Evolutionary conservation across 2,329 filamentous ascomycete species (phyloP), one percentile per base, ranked within the genome.

Genomic region (Fusarium sp.): DNA sequence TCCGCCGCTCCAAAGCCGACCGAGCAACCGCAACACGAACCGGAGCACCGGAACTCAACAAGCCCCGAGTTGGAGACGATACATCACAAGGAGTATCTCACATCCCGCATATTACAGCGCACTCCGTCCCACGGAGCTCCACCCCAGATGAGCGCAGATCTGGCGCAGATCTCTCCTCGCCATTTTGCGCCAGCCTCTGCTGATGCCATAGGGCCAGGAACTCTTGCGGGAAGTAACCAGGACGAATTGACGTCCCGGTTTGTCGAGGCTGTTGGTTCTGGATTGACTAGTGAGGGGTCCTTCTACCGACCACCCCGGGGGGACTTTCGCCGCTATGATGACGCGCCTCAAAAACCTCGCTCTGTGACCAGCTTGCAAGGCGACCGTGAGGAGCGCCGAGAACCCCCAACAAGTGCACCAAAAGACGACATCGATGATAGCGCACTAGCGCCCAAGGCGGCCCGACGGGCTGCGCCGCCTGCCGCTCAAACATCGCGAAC

Each of bases 71-170:
- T 82, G 63, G 81, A 85, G 65, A 84, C 82, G 35, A 77, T 81
- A 20, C 84, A 86, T 39, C 90, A 91, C 76, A 91, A 90, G 68
- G 89, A 91, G 75, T 89, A 91, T 68, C 87, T 93, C 57, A 93
- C 91, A 12, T 91, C 91, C 35, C 87, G 91, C 65, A 81, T 93
- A 41, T 85, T 94, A 5, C 88, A 92, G 77, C 87, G 91, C 73
- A 89, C 86, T 15, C 87, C 90, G 1, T 90, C 90, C 12, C 86
- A 90, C 69, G 86, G 88, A 69, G 87, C 88, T 7, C 88, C 91
- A 39, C 91, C 90, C 42, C 86, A 91, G 78, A 91, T 92, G 87
- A 91, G 90, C 13, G 83, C 86, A 65, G 87, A 92, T 68, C 83
- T 80, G 78, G 86, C 75, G 61, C 82, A 80, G 61, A 83, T 84